Conservation (phyloP, 257 asterid genomes). For the Thymus quinquecostatus region DNA sequence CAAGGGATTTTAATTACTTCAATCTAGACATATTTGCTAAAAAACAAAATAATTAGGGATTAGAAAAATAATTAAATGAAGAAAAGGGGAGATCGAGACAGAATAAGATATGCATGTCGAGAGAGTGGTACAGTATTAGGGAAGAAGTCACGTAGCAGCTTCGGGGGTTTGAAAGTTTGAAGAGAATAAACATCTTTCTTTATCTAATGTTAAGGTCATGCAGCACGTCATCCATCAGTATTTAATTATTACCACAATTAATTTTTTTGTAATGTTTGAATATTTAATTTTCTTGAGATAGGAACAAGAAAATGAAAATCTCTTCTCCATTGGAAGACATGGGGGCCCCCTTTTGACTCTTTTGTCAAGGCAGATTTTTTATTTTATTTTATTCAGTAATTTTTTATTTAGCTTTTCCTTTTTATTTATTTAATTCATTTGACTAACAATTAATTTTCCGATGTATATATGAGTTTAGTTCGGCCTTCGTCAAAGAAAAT, state of each 20-base stretch:
- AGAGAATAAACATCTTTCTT: slow-evolving; percentile 16
- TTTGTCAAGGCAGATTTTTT: neutral
- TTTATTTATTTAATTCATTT: neutral
- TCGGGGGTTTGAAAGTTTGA: slow-evolving; percentile 32
- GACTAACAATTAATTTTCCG: no score
- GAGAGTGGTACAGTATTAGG: slow-evolving; percentile 6
- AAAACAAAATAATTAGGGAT: neutral
- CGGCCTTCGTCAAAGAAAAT: no score
- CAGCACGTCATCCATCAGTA: slow-evolving; percentile 35
- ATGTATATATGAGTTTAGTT: no score
- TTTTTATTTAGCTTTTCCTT: neutral
- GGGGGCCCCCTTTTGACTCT: slow-evolving; percentile 1
- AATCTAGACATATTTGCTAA: slow-evolving; percentile 15
- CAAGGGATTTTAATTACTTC: neutral
- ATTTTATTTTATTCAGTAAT: neutral
- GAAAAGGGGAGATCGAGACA: slow-evolving; percentile 8
- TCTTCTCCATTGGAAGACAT: slow-evolving; percentile 32
- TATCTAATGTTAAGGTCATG: slow-evolving; percentile 41
- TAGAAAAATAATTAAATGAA: neutral
- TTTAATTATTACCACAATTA: neutral
- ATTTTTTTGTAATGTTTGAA: neutral
- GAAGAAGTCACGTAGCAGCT: slow-evolving; percentile 42
- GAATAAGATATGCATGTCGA: neutral
- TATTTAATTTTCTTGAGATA: slow-evolving; percentile 2
- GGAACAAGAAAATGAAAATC: slow-evolving; percentile 4